Evolutionary conservation across 441 rosid genomes (phyloP), one percentile per base, ranked within the genome.

Genomic region (Gossypium gossypioides): DNA sequence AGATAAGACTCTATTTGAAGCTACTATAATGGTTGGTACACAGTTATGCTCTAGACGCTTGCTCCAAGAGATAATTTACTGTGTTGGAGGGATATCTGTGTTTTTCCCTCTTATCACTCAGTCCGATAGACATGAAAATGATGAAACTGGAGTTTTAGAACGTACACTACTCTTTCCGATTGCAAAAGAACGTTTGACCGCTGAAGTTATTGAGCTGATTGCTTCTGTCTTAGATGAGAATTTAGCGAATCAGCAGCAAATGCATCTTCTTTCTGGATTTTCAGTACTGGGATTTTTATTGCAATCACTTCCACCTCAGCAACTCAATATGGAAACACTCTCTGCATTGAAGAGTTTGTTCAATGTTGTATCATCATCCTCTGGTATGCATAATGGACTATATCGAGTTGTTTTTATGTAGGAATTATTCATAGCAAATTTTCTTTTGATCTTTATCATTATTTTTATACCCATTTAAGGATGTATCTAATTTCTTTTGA

Each of bases 81-180:
- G 99, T 75, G 98, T 91, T 46, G 99, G 99, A 66, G 99, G 99
- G 69, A 89, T 96, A 54, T 92, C 99, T 42, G 99, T 96, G 72
- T 91, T 96, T 82, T 96, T 96, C 77, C 99, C 99, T 50, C 90
- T 96, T 57, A 90, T 92, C 72, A 87, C 91, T 32, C 96, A 91
- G 76, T 91, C 91, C 73, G 98, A 91, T 79, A 85, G 88, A 80
- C 90, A 87, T 83, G 92, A 88, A 77, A 84, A 81, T 77, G 89
- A 86, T 72, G 88, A 82, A 81, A 79, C 71, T 75, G 84, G 82
- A 73, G 78, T 79, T 68, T 76, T 62, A 78, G 97, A 86, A 58
- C 85, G 78, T 62, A 54, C 80, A 59, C 81, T 88, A 75, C 84
- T 88, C 67, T 81, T 86, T 68, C 96, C 92, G 32, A 80, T 87